Evolutionary conservation across 2,329 filamentous ascomycete genomes (phyloP).

Genomic region (Trichoderma breve): DNA sequence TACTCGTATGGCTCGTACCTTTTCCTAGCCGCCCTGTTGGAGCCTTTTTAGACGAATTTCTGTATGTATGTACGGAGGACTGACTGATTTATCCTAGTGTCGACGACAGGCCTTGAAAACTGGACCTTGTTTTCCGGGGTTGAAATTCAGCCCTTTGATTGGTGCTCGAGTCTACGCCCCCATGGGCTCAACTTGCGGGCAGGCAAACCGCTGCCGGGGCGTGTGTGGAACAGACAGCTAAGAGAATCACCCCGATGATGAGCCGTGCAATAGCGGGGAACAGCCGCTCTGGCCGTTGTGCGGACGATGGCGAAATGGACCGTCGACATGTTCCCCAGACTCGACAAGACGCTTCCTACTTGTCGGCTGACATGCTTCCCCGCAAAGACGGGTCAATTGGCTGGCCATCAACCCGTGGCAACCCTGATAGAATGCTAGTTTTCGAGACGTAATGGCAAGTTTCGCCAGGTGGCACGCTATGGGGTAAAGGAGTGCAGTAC

Average conservation of each 20-base stretch:
- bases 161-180: not conserved
- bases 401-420: not conserved
- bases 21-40: slow-evolving; percentile 1
- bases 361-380: slow-evolving; percentile 20
- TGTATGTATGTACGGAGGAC: slow-evolving; percentile 5
- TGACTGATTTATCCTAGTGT: slow-evolving; percentile 13
- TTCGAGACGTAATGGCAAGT: slow-evolving; percentile 15
- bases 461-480: not conserved
- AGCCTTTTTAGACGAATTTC: slow-evolving; percentile 1
- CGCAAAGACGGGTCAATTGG: slow-evolving; percentile 16
- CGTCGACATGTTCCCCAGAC: slow-evolving; percentile 16
- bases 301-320: slow-evolving; percentile 10
- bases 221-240: slow-evolving; percentile 12
- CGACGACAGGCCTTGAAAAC: slow-evolving; percentile 13
- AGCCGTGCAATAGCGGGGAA: slow-evolving; percentile 13
- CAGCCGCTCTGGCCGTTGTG: not conserved
- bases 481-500: not conserved
- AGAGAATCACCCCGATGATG: slow-evolving; percentile 18
- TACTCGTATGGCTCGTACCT: not conserved
- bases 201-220: not conserved
- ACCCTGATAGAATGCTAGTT: slow-evolving; percentile 1
- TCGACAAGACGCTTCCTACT: slow-evolving; percentile 2
- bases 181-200: not conserved
- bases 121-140: slow-evolving; percentile 18
- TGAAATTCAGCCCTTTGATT: not conserved